Evolutionary conservation across 768 basidiomycete species (phyloP), one percentile per base, ranked within the genome.

Genomic region (Podaxis sp.): DNA sequence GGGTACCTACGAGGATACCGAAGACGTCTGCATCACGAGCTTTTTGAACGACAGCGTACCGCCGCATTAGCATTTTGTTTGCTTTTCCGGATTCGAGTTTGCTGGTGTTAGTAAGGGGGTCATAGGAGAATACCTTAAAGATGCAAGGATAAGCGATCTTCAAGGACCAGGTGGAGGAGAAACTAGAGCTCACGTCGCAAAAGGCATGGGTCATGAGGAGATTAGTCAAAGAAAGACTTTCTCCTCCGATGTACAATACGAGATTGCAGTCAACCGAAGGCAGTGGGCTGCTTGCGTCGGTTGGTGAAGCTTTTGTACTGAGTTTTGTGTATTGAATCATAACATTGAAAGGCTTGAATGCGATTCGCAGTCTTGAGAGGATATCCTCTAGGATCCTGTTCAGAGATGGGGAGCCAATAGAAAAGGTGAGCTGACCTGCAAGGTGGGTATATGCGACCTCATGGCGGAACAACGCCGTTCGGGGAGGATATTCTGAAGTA

Each of bases 1-100:
- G 83, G 1, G 96, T 97, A 11, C 95, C 96, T 1, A 99, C 91
- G 3, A 99, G 86, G 50, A 99, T 95, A 0, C 96, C 97, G 66
- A 97, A 93, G 0, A 98, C 92, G 67, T 98, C 95, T 0, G 95
- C 90, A 66, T 95, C 91, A 49, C 93, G 84, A 2, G 96, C 95
- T 67, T 87, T 88, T 71, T 96, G 95, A 4, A 99, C 84, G 0
- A 84, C 78, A 2, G 88, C 91, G 65, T 98, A 97, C 13, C 97
- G 87, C 0, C 93, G 86, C 90, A 96, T 96, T 13, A 98, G 84
- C 4, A 97, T 76, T 56, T 81, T 86, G 67, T 96, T 96, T 3
- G 93, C 90, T 26, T 82, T 79, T 0, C 73, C 74, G 0, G 91
- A 93, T 65, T 93, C 87, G 15, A 89, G 70, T 11, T 79, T 77